phyloP scores from a whole-genome alignment of 2,329 filamentous ascomycete genomes.

The Exophiala xenobiotica region DNA sequence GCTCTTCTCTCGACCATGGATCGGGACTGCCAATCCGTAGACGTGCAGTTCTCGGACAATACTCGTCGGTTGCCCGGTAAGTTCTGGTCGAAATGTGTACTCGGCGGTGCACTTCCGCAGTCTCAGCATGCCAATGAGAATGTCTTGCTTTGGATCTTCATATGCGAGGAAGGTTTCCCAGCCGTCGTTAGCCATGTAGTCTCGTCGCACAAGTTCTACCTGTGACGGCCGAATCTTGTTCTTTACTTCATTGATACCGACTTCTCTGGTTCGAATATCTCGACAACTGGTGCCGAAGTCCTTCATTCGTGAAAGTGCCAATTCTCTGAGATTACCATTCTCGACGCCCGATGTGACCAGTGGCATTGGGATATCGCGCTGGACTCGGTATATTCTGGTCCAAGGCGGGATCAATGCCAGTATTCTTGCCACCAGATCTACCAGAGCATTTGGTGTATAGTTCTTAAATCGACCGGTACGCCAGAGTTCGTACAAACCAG shows the following conservation, averaged over 20 bases:
- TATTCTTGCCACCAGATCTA: slow-evolving; percentile 95
- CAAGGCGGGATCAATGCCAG: slow-evolving; percentile 91
- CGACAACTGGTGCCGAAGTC: slow-evolving; percentile 97
- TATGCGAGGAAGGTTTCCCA: slow-evolving; percentile 99
- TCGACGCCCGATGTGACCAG: slow-evolving; percentile 98
- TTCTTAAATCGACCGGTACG: slow-evolving; percentile 96
- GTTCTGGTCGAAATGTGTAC: slow-evolving; percentile 88
- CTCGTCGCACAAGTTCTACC: slow-evolving; percentile 88
- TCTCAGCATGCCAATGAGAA: slow-evolving; percentile 85
- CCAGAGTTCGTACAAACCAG: slow-evolving; percentile 96
- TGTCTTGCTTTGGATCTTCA: slow-evolving; percentile 97
- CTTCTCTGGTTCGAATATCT: slow-evolving; percentile 92
- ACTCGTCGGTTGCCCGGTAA: slow-evolving; percentile 82
- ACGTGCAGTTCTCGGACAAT: slow-evolving; percentile 94
- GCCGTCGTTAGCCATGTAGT: slow-evolving; percentile 92
- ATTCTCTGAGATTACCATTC: slow-evolving; percentile 91
- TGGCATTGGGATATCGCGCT: slow-evolving; percentile 99
- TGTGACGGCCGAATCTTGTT: slow-evolving; percentile 97
- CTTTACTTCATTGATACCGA: slow-evolving; percentile 98
- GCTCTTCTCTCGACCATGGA: slow-evolving; percentile 88
- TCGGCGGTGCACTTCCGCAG: slow-evolving; percentile 86
- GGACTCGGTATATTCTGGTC: slow-evolving; percentile 97
- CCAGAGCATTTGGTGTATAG: slow-evolving; percentile 94
- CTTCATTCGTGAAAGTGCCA: slow-evolving; percentile 96
- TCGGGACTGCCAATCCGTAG: slow-evolving; percentile 94